A percentile compares a stretch with the other conserved stretches of the same genome.
These are phyloP conservation scores for Candolleomyces aberdarensis DNA, from an alignment of 768 basidiomycete genomes.

Conservation along the genomic window DNA sequence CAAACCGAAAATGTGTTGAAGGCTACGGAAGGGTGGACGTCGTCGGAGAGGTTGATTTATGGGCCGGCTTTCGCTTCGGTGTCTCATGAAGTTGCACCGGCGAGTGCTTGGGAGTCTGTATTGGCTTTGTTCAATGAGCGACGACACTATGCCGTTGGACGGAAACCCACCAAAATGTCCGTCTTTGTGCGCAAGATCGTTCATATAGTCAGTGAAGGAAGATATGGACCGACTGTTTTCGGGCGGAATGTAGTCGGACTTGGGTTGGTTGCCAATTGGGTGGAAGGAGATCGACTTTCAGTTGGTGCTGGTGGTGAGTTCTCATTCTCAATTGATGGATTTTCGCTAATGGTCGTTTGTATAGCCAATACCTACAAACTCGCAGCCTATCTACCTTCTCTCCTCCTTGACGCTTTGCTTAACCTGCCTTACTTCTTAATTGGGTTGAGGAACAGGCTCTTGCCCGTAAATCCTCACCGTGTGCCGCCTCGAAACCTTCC, in stretches of 20 bases:
- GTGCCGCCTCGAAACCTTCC: conserved; percentile 30
- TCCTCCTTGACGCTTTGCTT: conserved; percentile 62
- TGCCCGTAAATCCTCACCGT: conserved; percentile 47
- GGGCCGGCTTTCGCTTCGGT: conserved; percentile 62
- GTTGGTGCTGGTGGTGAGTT: conserved; percentile 75
- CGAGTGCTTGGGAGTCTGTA: conserved; percentile 28
- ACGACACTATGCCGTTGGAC: conserved; percentile 35
- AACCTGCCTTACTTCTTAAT: conserved; percentile 65
- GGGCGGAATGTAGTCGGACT: conserved; percentile 41
- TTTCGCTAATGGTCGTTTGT: conserved; percentile 1
- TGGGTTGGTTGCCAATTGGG: conserved; percentile 50
- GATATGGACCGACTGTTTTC: conserved; percentile 36
- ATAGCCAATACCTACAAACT: conserved; percentile 68
- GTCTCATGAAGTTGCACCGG: conserved; percentile 27
- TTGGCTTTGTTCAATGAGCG: conserved; percentile 34
- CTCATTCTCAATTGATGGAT: neutral
- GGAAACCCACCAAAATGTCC: conserved; percentile 55
- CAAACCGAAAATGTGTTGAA: conserved; percentile 37
- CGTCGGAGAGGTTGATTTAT: conserved; percentile 70
- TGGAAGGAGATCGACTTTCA: conserved; percentile 65
- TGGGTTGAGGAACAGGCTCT: conserved; percentile 56
- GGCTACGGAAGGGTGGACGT: conserved; percentile 69
- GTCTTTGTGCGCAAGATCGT: conserved; percentile 59
- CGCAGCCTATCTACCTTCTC: conserved; percentile 66
- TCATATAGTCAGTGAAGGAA: conserved; percentile 57